Conservation (phyloP, 306 rosid species). For the Begonia peltatifolia region DNA sequence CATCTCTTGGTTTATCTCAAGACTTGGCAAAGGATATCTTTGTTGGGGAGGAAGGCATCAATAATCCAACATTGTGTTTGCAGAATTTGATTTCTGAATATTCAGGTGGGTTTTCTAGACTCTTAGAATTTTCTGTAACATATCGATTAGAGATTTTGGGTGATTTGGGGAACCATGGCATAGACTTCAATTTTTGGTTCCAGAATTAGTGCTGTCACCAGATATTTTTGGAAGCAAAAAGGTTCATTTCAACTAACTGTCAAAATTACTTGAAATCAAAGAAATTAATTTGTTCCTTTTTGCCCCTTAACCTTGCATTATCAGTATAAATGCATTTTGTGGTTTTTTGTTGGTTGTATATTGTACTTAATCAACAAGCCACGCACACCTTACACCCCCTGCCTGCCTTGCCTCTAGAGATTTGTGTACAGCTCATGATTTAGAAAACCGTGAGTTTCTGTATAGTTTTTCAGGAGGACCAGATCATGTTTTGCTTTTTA, state of each 20-base stretch:
- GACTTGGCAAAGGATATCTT: constrained; percentile 20
- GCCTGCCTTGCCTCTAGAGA: no score
- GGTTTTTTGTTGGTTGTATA: no score
- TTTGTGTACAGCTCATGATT: no score
- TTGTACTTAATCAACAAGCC: no score
- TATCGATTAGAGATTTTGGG: not conserved
- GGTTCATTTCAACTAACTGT: no score
- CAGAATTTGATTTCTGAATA: constrained; percentile 16
- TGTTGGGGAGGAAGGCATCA: constrained; percentile 27
- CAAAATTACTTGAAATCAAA: no score
- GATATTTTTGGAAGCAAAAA: no score
- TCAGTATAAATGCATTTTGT: no score
- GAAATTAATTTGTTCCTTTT: no score
- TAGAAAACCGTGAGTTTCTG: not conserved
- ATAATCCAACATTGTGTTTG: constrained; percentile 18
- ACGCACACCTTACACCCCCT: no score
- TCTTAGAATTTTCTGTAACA: not conserved
- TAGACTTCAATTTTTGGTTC: not conserved
- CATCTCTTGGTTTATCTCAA: constrained; percentile 24
- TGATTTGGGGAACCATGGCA: not conserved
- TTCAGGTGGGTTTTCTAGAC: constrained; percentile 1
- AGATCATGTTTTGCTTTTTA: constrained; percentile 8
- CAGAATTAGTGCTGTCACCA: no score
- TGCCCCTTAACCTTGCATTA: no score
- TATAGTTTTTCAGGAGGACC: not conserved